A percentile compares a stretch with the other conserved stretches of the same genome.
These are phyloP conservation scores for Epichloe bromicola DNA, from an alignment of 2,329 filamentous ascomycete species.

Conservation along the genomic window DNA sequence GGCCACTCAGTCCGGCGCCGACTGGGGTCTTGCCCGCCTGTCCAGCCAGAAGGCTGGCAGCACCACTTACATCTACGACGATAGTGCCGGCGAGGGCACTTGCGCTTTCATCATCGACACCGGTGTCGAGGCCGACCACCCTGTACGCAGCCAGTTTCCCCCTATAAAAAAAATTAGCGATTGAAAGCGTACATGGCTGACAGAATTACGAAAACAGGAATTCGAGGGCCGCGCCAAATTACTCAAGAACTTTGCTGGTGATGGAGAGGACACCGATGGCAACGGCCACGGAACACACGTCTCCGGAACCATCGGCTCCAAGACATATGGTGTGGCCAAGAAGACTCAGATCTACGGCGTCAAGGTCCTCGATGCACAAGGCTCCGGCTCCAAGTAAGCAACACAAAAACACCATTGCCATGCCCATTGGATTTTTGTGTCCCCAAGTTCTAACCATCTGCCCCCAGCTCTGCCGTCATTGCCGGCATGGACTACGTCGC, in stretches of 20 bases:
- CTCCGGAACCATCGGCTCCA: slow-evolving; percentile 30
- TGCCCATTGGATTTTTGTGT: too few species aligned
- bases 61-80: slow-evolving; percentile 24
- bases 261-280: slow-evolving; percentile 24
- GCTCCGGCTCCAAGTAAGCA: slow-evolving; percentile 26
- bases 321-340: slow-evolving; percentile 33
- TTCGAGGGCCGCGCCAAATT: slow-evolving; percentile 30
- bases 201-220: slow-evolving; percentile 10
- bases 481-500: slow-evolving; percentile 31
- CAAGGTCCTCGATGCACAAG: slow-evolving; percentile 29
- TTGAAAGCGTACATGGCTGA: background rate
- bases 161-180: background rate
- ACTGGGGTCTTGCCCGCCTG: slow-evolving; percentile 28
- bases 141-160: slow-evolving; percentile 13
- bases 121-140: slow-evolving; percentile 24
- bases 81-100: slow-evolving; percentile 23
- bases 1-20: slow-evolving; percentile 25
- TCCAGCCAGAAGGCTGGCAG: slow-evolving; percentile 17
- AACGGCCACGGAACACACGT: slow-evolving; percentile 37
- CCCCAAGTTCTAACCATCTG: background rate
- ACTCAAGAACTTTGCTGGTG: slow-evolving; percentile 22
- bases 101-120: slow-evolving; percentile 34
- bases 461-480: slow-evolving; percentile 25
- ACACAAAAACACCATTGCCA: too few species aligned
- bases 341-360: slow-evolving; percentile 28